phyloP scores from a whole-genome alignment of 2,329 filamentous ascomycete species.

The Aspergillus spinulosporus region DNA sequence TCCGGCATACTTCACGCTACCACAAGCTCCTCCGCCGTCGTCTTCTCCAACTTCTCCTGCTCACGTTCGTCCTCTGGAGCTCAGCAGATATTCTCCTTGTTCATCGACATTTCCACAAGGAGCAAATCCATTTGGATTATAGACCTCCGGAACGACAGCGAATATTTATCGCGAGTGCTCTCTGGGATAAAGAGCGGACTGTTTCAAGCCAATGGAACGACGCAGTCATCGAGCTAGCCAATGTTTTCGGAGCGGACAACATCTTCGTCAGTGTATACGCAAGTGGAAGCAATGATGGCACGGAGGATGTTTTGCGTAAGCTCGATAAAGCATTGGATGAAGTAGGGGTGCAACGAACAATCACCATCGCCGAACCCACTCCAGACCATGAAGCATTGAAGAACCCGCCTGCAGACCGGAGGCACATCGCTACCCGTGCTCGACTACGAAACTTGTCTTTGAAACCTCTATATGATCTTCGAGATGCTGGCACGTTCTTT shows the following conservation, averaged over 20 bases:
- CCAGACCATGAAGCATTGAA: slow-evolving; percentile 58
- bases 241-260: slow-evolving; percentile 61
- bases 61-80: slow-evolving; percentile 5
- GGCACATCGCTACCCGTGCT: slow-evolving; percentile 71
- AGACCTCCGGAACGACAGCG: slow-evolving; percentile 23
- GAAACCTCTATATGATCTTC: slow-evolving; percentile 56
- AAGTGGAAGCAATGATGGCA: slow-evolving; percentile 69
- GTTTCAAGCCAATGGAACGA: slow-evolving; percentile 64
- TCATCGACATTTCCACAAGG: slow-evolving; percentile 5
- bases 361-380: slow-evolving; percentile 60
- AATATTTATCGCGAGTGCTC: slow-evolving; percentile 68
- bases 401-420: slow-evolving; percentile 48
- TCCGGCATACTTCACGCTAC: slow-evolving; percentile 5
- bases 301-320: slow-evolving; percentile 60
- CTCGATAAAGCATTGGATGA: slow-evolving; percentile 57
- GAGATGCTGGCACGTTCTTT: slow-evolving; percentile 53
- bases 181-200: slow-evolving; percentile 66
- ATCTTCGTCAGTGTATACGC: slow-evolving; percentile 69
- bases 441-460: slow-evolving; percentile 64
- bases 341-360: slow-evolving; percentile 55
- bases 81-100: slow-evolving; percentile 4
- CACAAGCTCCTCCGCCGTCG: slow-evolving; percentile 7
- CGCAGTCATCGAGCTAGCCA: slow-evolving; percentile 59
- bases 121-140: slow-evolving; percentile 8
- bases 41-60: not conserved